Conservation (phyloP, 164 flowering plant species). For the Tetracentron sinense region DNA sequence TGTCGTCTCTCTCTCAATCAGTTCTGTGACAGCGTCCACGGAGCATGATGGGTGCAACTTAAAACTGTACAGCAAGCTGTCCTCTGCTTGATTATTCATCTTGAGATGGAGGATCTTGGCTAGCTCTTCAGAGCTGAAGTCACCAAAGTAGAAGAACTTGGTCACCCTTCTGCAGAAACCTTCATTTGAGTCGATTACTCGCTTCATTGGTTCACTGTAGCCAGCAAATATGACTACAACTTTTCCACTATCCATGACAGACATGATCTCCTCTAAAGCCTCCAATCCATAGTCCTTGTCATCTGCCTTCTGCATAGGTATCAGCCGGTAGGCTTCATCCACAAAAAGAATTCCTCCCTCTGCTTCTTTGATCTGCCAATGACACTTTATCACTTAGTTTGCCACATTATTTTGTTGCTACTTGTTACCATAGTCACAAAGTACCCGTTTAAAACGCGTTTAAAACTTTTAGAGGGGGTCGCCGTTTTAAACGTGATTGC, state of each 20-base stretch:
- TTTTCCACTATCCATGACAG: conserved; percentile 72
- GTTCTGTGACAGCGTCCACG: conserved; percentile 35
- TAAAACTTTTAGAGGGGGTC: no score
- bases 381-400: not conserved
- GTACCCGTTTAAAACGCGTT: no score
- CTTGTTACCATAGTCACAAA: no score
- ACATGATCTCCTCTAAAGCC: conserved; percentile 78
- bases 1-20: conserved; percentile 47
- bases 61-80: conserved; percentile 52
- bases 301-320: conserved; percentile 91
- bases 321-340: conserved; percentile 90
- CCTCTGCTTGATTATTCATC: conserved; percentile 47
- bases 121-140: conserved; percentile 50
- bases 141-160: conserved; percentile 63
- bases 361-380: conserved; percentile 78
- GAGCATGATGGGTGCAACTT: conserved; percentile 51
- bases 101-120: conserved; percentile 56
- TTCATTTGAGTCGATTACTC: conserved; percentile 65
- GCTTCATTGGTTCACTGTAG: conserved; percentile 70
- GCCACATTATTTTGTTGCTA: not conserved
- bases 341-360: conserved; percentile 97
- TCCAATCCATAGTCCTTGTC: conserved; percentile 85
- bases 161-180: conserved; percentile 78
- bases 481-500: no score
- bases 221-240: conserved; percentile 77